These are phyloP conservation scores for Aspergillus texensis DNA, from an alignment of 2,329 filamentous ascomycete genomes.

Conservation along the genomic window DNA sequence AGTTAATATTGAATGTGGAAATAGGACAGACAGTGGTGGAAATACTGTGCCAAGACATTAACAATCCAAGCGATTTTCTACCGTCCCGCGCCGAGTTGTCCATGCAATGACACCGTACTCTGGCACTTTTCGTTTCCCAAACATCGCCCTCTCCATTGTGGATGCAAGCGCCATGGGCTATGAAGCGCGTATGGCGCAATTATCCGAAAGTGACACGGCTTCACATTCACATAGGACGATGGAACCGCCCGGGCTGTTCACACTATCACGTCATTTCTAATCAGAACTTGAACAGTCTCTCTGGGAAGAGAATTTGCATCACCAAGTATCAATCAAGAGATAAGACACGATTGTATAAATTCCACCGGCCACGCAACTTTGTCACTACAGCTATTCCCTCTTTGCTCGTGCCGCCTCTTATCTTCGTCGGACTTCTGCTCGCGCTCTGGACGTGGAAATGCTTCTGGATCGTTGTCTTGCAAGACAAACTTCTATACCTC, in stretches of 20 bases:
- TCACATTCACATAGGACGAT: background rate
- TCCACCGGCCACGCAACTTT: conserved; percentile 17
- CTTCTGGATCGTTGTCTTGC: conserved; percentile 73
- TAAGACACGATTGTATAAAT: background rate
- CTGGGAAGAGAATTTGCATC: background rate
- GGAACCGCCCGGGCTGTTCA: background rate
- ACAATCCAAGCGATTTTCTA: too few species aligned
- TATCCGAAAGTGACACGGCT: background rate
- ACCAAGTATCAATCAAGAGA: background rate
- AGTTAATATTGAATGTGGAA: background rate
- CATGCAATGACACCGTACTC: background rate
- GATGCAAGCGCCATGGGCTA: background rate
- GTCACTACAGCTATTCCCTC: conserved; percentile 39
- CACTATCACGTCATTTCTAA: background rate
- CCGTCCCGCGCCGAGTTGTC: too few species aligned
- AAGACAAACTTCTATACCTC: conserved; percentile 83
- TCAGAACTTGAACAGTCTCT: background rate
- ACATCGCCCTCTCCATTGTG: background rate
- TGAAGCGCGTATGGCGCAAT: background rate
- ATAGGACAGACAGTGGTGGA: background rate
- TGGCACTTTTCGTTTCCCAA: background rate
- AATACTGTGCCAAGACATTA: background rate
- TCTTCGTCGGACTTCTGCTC: conserved; percentile 68
- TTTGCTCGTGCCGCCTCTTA: conserved; percentile 64
- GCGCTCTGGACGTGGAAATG: conserved; percentile 68